A percentile compares a stretch with the other conserved stretches of the same genome.
phyloP scores from a whole-genome alignment of 495 filamentous ascomycete genomes.

The Elaphomyces granulatus region DNA sequence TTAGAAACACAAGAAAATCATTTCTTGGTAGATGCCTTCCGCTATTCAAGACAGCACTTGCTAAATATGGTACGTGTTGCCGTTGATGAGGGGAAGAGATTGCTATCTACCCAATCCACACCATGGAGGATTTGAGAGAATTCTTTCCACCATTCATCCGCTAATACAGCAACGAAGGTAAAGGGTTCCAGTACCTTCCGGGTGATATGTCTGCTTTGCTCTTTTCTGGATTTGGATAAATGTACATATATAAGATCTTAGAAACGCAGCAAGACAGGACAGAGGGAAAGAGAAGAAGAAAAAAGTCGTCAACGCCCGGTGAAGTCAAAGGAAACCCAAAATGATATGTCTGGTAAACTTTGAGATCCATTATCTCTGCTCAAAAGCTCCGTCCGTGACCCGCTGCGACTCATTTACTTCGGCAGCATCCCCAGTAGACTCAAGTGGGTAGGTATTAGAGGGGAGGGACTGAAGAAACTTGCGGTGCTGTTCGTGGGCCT shows the following conservation, averaged over 20 bases:
- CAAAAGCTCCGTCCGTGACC: slow-evolving; percentile 36
- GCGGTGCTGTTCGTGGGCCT: slow-evolving; percentile 82
- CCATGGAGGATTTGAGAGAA: too few species aligned
- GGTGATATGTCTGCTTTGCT: too few species aligned
- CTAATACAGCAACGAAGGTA: too few species aligned
- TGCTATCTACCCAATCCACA: too few species aligned
- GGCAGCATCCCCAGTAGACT: slow-evolving; percentile 32
- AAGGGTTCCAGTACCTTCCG: too few species aligned
- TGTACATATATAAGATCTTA: slow-evolving; percentile 3
- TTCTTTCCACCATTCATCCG: too few species aligned
- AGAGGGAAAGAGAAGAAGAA: slow-evolving; percentile 17
- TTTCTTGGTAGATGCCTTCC: too few species aligned
- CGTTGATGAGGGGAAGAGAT: too few species aligned
- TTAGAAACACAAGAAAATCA: too few species aligned
- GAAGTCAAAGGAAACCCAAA: neutral
- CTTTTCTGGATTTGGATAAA: slow-evolving; percentile 1
- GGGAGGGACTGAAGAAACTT: slow-evolving; percentile 68
- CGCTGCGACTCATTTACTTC: slow-evolving; percentile 42
- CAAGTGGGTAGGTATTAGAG: slow-evolving; percentile 61
- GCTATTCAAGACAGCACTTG: too few species aligned
- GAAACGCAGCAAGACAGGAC: slow-evolving; percentile 11
- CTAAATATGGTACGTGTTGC: too few species aligned
- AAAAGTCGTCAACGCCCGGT: slow-evolving; percentile 31
- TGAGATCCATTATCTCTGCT: slow-evolving; percentile 35
- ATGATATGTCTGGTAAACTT: too few species aligned